Percentiles rank a stretch among this genome's conserved stretches.
phyloP scores from a whole-genome alignment of 1,139 yeast genomes.

The Zygosaccharomyces pseudobailii region DNA sequence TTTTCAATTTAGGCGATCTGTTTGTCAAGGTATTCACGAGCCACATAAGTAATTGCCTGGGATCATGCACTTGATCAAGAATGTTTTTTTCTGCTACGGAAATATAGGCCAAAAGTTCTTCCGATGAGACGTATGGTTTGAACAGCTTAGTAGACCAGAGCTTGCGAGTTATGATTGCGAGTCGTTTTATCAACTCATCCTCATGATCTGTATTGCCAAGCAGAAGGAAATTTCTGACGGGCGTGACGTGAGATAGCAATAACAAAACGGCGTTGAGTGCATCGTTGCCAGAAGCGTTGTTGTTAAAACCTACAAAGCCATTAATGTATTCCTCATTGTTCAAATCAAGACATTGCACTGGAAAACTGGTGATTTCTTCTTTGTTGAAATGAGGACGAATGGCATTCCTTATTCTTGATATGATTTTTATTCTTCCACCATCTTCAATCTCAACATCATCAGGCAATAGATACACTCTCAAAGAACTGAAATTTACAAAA shows the following conservation, averaged over 20 bases:
- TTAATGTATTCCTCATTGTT: conserved; percentile 45
- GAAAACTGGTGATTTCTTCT: conserved; percentile 33
- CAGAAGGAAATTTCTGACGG: conserved; percentile 50
- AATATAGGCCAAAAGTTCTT: conserved; percentile 53
- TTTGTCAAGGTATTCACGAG: conserved; percentile 46
- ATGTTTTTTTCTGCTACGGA: conserved; percentile 41
- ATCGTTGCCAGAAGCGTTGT: conserved; percentile 43
- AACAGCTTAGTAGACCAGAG: conserved; percentile 61
- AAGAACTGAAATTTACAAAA: conserved; percentile 49
- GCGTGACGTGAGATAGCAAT: conserved; percentile 48
- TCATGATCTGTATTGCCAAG: conserved; percentile 27
- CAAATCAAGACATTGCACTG: conserved; percentile 39
- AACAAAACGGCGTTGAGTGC: conserved; percentile 58
- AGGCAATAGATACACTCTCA: conserved; percentile 55
- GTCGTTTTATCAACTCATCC: conserved; percentile 35
- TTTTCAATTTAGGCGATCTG: conserved; percentile 35
- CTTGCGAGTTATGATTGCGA: conserved; percentile 49
- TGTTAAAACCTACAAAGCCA: conserved; percentile 65
- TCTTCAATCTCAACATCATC: conserved; percentile 35
- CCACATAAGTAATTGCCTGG: conserved; percentile 58
- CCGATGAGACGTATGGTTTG: conserved; percentile 62
- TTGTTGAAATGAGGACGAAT: conserved; percentile 49
- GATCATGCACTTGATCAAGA: conserved; percentile 43
- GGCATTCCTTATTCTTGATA: conserved; percentile 50
- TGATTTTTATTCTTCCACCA: conserved; percentile 6